Conservation (phyloP, 495 filamentous ascomycete genomes). For the Podospora appendiculata region DNA sequence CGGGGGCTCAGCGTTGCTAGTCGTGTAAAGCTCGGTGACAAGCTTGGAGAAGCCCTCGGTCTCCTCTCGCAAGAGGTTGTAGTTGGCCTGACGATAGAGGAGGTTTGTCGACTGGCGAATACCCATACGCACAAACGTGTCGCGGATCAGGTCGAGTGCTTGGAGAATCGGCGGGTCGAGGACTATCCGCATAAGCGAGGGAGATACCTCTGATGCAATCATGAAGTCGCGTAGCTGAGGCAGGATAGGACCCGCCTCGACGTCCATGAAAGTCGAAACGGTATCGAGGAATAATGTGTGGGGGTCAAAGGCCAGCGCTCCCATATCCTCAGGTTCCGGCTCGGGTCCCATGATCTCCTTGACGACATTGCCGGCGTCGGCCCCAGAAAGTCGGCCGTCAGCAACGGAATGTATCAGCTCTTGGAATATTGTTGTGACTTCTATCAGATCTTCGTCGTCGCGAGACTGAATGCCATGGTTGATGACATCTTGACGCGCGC, state of each 20-base stretch:
- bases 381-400: slow-evolving; percentile 55
- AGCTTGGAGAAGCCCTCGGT: slow-evolving; percentile 80
- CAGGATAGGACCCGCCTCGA: slow-evolving; percentile 43
- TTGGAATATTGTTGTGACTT: slow-evolving; percentile 68
- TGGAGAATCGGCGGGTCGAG: slow-evolving; percentile 73
- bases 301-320: slow-evolving; percentile 44
- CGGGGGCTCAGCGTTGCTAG: slow-evolving; percentile 43
- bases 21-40: slow-evolving; percentile 56
- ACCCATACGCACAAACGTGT: slow-evolving; percentile 71
- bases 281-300: slow-evolving; percentile 73
- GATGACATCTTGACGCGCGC: slow-evolving; percentile 44
- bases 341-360: slow-evolving; percentile 64
- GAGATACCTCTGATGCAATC: slow-evolving; percentile 61
- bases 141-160: slow-evolving; percentile 69
- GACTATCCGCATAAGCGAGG: slow-evolving; percentile 65
- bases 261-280: slow-evolving; percentile 64
- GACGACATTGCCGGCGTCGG: slow-evolving; percentile 63
- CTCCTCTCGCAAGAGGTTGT: slow-evolving; percentile 93
- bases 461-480: slow-evolving; percentile 47
- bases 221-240: slow-evolving; percentile 49
- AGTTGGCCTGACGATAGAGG: slow-evolving; percentile 91
- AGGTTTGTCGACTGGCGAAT: slow-evolving; percentile 85
- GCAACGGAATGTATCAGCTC: slow-evolving; percentile 71
- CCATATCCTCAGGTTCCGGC: slow-evolving; percentile 33
- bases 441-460: slow-evolving; percentile 55